Base-by-base conservation (phyloP, 2,329 filamentous ascomycete genomes). In the Hymenoscyphus occultus region DNA sequence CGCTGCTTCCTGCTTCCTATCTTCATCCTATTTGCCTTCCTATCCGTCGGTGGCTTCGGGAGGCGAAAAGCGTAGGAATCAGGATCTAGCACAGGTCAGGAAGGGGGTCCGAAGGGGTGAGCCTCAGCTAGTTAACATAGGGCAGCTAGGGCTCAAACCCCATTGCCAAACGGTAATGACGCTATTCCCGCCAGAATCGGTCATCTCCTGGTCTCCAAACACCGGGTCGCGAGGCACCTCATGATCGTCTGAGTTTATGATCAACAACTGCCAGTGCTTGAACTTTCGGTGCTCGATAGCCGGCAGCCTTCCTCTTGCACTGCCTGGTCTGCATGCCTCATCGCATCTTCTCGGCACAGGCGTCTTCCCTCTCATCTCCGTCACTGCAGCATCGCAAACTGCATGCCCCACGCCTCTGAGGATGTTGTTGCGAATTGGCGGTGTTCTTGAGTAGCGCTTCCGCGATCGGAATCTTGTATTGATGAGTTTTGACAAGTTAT, bases 321-420 rank as follows among this genome's bases (percentile, higher is more conserved):
- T 51, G n/a, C 45, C 22, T 51, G 35, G 6, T 1, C 35, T 35
- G 35, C 19, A 51, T 22, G 12, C 45, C n/a, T 51, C 45, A 19
- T 48, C 45, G 45, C 45, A 48, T 48, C 45, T n/a, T 28, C 42
- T 51, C 45, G 16, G 42, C 9, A 3, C 7, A 19, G 45, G 45
- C 45, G 45, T 63, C 51, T 58, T 63, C 56, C 63, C 59, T 63
- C 39, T 73, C 71, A 72, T 73, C 67, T 73, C 72, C 71, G 71
- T 65, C 68, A 60, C 45, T 72, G 68, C 70, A 70, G 67, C 57
- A 35, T 59, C 40, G 63, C 39, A 69, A 65, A 64, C 61, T 40
- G 48, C 61, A 61, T 35, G 48, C 45, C 45, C 60, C 60, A 61
- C 42, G 60, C 66, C 64, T 62, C 59, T 39, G 48, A 28, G 40